A percentile compares a stretch with the other conserved stretches of the same genome.
phyloP scores from a whole-genome alignment of 305 asterid genomes.

The Withania somnifera region DNA sequence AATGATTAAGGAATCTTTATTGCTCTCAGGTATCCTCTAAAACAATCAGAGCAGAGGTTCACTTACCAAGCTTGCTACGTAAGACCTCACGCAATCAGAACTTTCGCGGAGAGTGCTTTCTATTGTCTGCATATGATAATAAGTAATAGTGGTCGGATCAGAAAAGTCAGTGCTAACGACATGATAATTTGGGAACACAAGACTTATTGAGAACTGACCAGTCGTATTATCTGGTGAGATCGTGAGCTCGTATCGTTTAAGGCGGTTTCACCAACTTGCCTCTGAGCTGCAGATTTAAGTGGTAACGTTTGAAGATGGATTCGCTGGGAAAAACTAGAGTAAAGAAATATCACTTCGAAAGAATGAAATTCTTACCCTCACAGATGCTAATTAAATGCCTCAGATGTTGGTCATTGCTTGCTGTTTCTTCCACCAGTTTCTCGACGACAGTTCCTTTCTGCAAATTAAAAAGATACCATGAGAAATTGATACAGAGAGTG shows the following conservation, averaged over 20 bases:
- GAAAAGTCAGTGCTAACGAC: background rate
- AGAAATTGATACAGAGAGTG: constrained; percentile 4
- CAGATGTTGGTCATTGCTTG: constrained; percentile 71
- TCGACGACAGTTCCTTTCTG: constrained; percentile 96
- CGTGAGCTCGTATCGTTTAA: constrained; percentile 88
- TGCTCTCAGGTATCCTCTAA: background rate
- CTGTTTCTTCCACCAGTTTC: constrained; percentile 91
- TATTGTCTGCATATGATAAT: constrained; percentile 56
- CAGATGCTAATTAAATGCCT: constrained; percentile 68
- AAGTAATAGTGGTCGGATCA: constrained; percentile 9
- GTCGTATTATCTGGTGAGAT: constrained; percentile 93
- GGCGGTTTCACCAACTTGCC: constrained; percentile 98
- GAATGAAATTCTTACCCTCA: constrained; percentile 43
- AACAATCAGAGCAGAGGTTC: background rate
- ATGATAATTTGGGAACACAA: background rate
- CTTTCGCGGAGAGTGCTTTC: constrained; percentile 94
- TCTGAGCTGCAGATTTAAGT: constrained; percentile 58
- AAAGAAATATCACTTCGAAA: background rate
- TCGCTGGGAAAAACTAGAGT: background rate
- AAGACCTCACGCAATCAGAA: constrained; percentile 85
- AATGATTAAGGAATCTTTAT: background rate
- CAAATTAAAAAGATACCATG: constrained; percentile 11
- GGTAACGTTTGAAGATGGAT: background rate
- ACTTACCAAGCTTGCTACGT: constrained; percentile 88
- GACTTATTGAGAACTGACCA: constrained; percentile 30